Conservation (phyloP, 2,329 filamentous ascomycete genomes). For the Fusarium cicatricum region DNA sequence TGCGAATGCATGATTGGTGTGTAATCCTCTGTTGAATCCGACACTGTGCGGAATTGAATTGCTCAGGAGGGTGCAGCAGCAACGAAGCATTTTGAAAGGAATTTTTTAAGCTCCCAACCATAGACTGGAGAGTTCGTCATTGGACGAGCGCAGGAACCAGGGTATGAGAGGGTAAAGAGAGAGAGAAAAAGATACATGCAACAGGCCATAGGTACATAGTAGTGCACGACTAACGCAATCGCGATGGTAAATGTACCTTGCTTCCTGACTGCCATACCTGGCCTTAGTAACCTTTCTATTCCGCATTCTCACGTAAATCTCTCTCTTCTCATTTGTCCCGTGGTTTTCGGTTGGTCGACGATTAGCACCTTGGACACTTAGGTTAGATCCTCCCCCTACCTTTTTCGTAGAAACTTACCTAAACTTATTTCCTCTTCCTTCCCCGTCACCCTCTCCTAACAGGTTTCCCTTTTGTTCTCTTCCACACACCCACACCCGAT, state of each 20-base stretch:
- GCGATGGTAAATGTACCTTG: slow-evolving; percentile 12
- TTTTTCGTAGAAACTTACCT: slow-evolving; percentile 15
- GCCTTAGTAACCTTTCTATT: slow-evolving; percentile 31
- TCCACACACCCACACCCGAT: slow-evolving; percentile 11
- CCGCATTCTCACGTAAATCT: slow-evolving; percentile 29
- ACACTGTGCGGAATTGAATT: not conserved
- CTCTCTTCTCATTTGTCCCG: slow-evolving; percentile 29
- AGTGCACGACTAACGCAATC: slow-evolving; percentile 13
- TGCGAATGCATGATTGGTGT: slow-evolving; percentile 1
- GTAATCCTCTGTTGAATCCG: not conserved
- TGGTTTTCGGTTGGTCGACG: slow-evolving; percentile 31
- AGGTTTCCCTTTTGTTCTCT: not conserved
- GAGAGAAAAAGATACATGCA: slow-evolving; percentile 20
- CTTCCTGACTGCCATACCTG: slow-evolving; percentile 26
- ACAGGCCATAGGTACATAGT: slow-evolving; percentile 9
- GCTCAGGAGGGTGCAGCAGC: not conserved
- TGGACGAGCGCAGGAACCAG: slow-evolving; percentile 26
- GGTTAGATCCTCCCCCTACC: not conserved
- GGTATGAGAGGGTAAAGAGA: slow-evolving; percentile 10
- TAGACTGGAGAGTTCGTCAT: slow-evolving; percentile 7
- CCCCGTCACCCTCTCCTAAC: slow-evolving; percentile 16
- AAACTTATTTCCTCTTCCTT: slow-evolving; percentile 16
- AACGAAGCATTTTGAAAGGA: slow-evolving; percentile 1
- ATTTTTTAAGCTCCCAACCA: not conserved
- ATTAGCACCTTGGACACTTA: slow-evolving; percentile 26